These are phyloP conservation scores for Glycine latifolia DNA, from an alignment of 306 rosid species.

Conservation along the genomic window DNA sequence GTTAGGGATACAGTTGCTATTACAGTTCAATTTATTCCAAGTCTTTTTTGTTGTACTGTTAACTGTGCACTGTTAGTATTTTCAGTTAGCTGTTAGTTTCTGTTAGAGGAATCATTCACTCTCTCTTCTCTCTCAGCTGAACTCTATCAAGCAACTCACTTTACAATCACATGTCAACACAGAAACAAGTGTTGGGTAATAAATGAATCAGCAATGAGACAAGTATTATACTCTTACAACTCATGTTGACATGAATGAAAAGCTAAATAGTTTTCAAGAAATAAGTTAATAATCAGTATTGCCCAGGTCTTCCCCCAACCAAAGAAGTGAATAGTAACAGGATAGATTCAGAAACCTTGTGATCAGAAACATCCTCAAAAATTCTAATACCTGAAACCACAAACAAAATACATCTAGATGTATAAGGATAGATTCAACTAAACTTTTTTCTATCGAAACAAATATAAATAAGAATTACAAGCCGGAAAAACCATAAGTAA, in stretches of 20 bases:
- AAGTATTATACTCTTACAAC: constrained; percentile 35
- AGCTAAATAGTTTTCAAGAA: constrained; percentile 45
- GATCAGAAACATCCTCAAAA: constrained; percentile 83
- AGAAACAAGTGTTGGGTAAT: constrained; percentile 19
- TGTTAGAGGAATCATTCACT: background rate
- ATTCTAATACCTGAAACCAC: constrained; percentile 87
- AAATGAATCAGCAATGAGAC: constrained; percentile 19
- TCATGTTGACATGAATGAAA: constrained; percentile 26
- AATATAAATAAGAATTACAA: constrained; percentile 35
- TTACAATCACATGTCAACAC: constrained; percentile 31
- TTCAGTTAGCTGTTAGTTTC: background rate
- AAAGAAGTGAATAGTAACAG: constrained; percentile 17
- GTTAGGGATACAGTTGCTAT: background rate
- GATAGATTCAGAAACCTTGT: constrained; percentile 60
- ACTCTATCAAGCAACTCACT: background rate
- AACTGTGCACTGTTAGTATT: background rate
- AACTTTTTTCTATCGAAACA: constrained; percentile 14
- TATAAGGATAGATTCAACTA: constrained; percentile 38
- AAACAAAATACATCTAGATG: constrained; percentile 44
- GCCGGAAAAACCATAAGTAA: constrained; percentile 30
- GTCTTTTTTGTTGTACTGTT: background rate
- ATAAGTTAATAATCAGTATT: constrained; percentile 24
- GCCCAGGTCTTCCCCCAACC: constrained; percentile 28
- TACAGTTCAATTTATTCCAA: background rate
- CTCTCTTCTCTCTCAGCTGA: background rate